These are phyloP conservation scores for Priceomyces medius DNA, from an alignment of 805 yeast genomes.

Conservation along the genomic window DNA sequence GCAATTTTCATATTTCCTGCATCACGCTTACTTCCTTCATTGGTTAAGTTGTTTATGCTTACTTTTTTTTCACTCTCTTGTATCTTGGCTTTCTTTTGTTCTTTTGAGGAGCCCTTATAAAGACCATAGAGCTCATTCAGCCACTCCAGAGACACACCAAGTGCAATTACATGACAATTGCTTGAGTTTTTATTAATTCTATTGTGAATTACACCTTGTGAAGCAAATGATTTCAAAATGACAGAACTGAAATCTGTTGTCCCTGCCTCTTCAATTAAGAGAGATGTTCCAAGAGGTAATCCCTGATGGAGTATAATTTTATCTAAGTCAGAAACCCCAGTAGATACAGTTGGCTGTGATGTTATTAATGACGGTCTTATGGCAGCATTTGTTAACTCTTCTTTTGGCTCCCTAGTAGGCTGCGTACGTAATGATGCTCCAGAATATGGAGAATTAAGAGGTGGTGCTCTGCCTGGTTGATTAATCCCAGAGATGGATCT, in stretches of 20 bases:
- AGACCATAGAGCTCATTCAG: slow-evolving; percentile 73
- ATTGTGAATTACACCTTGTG: slow-evolving; percentile 74
- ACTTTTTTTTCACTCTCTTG: slow-evolving; percentile 58
- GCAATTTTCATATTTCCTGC: slow-evolving; percentile 74
- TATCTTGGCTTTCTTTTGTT: slow-evolving; percentile 60
- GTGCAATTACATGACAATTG: slow-evolving; percentile 60
- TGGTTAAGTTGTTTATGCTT: slow-evolving; percentile 60
- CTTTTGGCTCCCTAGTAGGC: background rate
- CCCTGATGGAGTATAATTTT: slow-evolving; percentile 77
- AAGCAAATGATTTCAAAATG: slow-evolving; percentile 62
- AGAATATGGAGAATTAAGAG: slow-evolving; percentile 4
- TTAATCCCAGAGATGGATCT: slow-evolving; percentile 5
- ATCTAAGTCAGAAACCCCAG: slow-evolving; percentile 79
- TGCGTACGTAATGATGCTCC: background rate
- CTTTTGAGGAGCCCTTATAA: slow-evolving; percentile 66
- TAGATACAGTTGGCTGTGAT: slow-evolving; percentile 73
- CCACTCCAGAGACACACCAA: slow-evolving; percentile 62
- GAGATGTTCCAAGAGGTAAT: slow-evolving; percentile 70
- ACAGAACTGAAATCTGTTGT: slow-evolving; percentile 85
- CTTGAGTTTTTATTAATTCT: slow-evolving; percentile 40
- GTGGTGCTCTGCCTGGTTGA: slow-evolving; percentile 7
- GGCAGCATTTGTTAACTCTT: slow-evolving; percentile 45
- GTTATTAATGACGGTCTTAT: slow-evolving; percentile 74
- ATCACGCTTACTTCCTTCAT: slow-evolving; percentile 9
- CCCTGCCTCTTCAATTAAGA: slow-evolving; percentile 78